These are phyloP conservation scores for Backusella tarrabulga DNA, from an alignment of 192 early-diverging fungal species.

Conservation along the genomic window DNA sequence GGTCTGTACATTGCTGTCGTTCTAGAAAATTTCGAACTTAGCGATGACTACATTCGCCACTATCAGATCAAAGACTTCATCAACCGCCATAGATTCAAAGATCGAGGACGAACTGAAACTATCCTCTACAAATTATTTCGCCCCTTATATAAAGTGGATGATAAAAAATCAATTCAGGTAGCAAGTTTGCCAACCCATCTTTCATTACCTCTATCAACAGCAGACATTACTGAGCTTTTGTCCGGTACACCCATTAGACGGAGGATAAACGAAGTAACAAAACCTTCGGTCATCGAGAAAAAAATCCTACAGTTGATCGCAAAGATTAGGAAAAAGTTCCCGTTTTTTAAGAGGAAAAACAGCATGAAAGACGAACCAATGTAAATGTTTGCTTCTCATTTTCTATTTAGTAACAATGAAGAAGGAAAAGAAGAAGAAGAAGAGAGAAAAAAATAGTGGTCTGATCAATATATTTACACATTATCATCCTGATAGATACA, in stretches of 20 bases:
- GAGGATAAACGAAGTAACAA: background rate
- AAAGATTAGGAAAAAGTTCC: background rate
- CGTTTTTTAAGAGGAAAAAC: background rate
- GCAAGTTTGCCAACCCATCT: conserved; percentile 10
- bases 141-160: conserved; percentile 9
- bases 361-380: background rate
- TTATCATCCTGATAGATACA: background rate
- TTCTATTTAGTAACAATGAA: background rate
- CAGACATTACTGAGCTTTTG: background rate
- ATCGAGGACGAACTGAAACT: conserved; percentile 10
- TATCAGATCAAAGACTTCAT: conserved; percentile 35
- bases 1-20: conserved; percentile 59
- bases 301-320: background rate
- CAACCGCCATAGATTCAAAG: conserved; percentile 7
- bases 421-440: background rate
- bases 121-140: conserved; percentile 16
- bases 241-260: background rate
- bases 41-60: conserved; percentile 41
- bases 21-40: conserved; percentile 59
- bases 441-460: background rate
- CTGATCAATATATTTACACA: background rate
- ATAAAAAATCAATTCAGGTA: conserved; percentile 11
- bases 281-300: background rate
- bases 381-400: background rate
- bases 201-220: background rate